A percentile compares a stretch with the other conserved stretches of the same genome.
Evolutionary conservation across 768 basidiomycete species (phyloP).

Genomic region (Russula sp.): DNA sequence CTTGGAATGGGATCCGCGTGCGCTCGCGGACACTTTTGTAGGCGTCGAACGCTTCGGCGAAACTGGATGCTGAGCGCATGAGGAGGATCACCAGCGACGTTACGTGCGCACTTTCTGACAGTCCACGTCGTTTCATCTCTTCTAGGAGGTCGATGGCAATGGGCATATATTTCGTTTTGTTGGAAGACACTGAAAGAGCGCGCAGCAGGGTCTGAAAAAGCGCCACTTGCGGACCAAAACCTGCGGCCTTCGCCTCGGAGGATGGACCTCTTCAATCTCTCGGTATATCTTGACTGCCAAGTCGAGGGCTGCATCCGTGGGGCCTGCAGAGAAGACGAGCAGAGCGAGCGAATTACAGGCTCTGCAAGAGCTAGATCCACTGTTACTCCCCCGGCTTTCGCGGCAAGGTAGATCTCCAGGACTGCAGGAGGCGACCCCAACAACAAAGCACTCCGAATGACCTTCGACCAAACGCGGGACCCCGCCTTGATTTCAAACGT

Average conservation of each 20-base stretch:
- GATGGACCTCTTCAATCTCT: conserved; percentile 38
- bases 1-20: conserved; percentile 43
- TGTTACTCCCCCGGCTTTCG: conserved; percentile 43
- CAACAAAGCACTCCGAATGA: conserved; percentile 52
- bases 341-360: conserved; percentile 54
- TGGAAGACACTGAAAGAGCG: conserved; percentile 40
- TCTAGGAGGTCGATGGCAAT: conserved; percentile 52
- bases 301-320: conserved; percentile 47
- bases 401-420: conserved; percentile 49
- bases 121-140: conserved; percentile 58
- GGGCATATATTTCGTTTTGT: conserved; percentile 48
- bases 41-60: conserved; percentile 58
- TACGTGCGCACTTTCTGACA: conserved; percentile 47
- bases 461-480: conserved; percentile 50
- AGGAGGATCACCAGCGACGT: conserved; percentile 58
- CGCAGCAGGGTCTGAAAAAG: conserved; percentile 50
- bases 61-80: conserved; percentile 58
- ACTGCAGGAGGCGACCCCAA: conserved; percentile 43
- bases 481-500: conserved; percentile 43
- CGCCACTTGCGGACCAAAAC: conserved; percentile 32
- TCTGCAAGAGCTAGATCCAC: conserved; percentile 52
- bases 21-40: conserved; percentile 48
- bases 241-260: neutral
- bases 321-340: conserved; percentile 39
- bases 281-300: conserved; percentile 53